Base-by-base conservation (phyloP, 257 asterid species). In the Forsythia viridissima region DNA sequence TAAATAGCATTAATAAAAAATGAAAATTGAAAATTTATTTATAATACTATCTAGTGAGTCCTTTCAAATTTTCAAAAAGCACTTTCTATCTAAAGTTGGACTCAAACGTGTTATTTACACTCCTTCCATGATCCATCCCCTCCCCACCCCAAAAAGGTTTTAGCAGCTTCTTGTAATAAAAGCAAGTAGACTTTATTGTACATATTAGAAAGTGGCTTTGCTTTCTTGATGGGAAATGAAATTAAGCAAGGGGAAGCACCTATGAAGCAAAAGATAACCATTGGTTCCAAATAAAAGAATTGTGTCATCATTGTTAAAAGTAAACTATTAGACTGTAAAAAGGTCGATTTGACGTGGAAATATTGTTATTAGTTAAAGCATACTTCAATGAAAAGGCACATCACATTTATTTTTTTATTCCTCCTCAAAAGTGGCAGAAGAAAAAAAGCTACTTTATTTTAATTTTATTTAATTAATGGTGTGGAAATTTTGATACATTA, bases 81-180 rank as follows among this genome's bases (percentile, higher is more conserved):
- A 63, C 70, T 63, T 63, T 11, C 5, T 12, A 3, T 63, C 3
- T 15, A 61, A 61, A 63, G 70, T 2, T 8, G 18, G 7, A 63
- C 15, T 63, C 70, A 30, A 34, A 21, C n/a, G 16, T 63, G 69
- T 21, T 24, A 61, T 8, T 61, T 24, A 21, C 69, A 61, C 52
- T 5, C 12, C 20, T 3, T 57, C 12, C 51, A 38, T 21, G 4
- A 4, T 1, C n/a, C 71, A 70, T 34, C 30, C 66, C 63, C 42
- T 48, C 48, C 63, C 73, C 4, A 24, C 61, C 74, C 15, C 44
- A 72, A 79, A 84, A 90, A 79, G 87, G 76, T 86, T 77, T 83
- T 63, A 67, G 84, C 79, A 78, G 86, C 87, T 84, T 87, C 88
- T 86, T 90, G 80, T 85, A 75, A 73, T 79, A 82, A 77, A 90